These are phyloP conservation scores for Helicocarpus griseus DNA, from an alignment of 2,329 filamentous ascomycete species.

Conservation along the genomic window DNA sequence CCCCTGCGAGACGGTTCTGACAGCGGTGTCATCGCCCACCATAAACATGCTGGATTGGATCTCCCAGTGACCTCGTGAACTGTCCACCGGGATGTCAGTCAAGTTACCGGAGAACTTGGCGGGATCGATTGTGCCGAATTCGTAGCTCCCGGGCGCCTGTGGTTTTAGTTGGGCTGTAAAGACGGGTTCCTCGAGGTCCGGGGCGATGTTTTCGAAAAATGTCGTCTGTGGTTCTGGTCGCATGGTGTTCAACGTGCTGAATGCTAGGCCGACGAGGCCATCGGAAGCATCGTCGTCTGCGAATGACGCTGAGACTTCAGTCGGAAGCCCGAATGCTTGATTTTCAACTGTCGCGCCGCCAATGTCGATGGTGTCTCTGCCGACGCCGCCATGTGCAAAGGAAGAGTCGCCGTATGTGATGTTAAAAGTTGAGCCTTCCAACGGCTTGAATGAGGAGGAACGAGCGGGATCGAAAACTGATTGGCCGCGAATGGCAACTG, in stretches of 20 bases:
- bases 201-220: conserved; percentile 62
- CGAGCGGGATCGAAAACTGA: conserved; percentile 45
- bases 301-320: conserved; percentile 47
- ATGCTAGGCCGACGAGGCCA: conserved; percentile 53
- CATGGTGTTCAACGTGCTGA: conserved; percentile 54
- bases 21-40: conserved; percentile 34
- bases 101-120: conserved; percentile 55
- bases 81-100: conserved; percentile 52
- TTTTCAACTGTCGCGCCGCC: conserved; percentile 49
- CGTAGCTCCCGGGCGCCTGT: conserved; percentile 54
- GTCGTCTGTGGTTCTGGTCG: conserved; percentile 55
- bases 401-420: conserved; percentile 59
- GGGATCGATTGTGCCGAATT: conserved; percentile 62
- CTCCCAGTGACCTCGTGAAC: conserved; percentile 59
- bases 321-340: conserved; percentile 60
- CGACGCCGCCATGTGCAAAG: conserved; percentile 54
- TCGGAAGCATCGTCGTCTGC: conserved; percentile 44
- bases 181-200: conserved; percentile 52
- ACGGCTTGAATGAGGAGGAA: conserved; percentile 41
- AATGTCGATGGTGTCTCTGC: conserved; percentile 54
- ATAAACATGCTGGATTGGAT: conserved; percentile 49
- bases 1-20: conserved; percentile 4
- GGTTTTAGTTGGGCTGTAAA: conserved; percentile 62
- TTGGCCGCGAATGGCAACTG: conserved; percentile 41
- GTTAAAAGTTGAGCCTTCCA: conserved; percentile 45